Base-by-base conservation (phyloP, 2,329 filamentous ascomycete genomes). In the Aspergillus tanneri region DNA sequence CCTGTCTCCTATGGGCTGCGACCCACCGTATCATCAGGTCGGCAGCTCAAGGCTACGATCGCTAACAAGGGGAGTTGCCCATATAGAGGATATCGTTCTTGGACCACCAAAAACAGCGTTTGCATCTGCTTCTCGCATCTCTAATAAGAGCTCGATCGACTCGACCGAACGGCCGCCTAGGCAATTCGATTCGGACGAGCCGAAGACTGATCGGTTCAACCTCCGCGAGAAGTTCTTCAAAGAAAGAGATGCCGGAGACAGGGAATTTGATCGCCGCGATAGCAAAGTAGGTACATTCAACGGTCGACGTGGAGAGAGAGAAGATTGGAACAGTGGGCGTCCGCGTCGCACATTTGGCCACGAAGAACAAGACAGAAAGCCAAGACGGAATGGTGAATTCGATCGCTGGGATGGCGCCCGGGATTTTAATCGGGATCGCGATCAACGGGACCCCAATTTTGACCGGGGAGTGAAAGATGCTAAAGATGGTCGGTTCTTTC, bases 61-160 rank as follows among this genome's bases (percentile, higher is more conserved):
- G 46, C 59, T 64, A 49, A 63, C 49, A 11, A 14, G n/a, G 9
- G 49, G 22, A 34, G 23, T 49, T 59, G 59, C 82, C 66, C 30
- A 36, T 39, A 74, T 81, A 61, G 91, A 95, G 60, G 90, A 95
- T 55, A 87, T 95, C 49, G 80, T 93, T 49, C 86, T 96, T 49
- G 90, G 88, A 11, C 90, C 90, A 16, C 88, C 90, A 2, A 88
- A 88, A 68, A 88, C 84, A 38, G 83, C 84, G 36, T 96, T 96
- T 69, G 83, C 88, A 44, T 95, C 90, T 1, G 81, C 86, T 18
- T 88, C 87, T 49, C 78, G 82, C 51, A 67, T 70, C 44, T 60
- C 67, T 54, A 69, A 71, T 27, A 80, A 80, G 64, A 60, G 64
- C 24, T 69, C 66, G 1, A 67, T 73, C 47, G 76, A 78, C 49